Base-by-base conservation (phyloP, 257 asterid species). In the Ajuga chamaepitys region DNA sequence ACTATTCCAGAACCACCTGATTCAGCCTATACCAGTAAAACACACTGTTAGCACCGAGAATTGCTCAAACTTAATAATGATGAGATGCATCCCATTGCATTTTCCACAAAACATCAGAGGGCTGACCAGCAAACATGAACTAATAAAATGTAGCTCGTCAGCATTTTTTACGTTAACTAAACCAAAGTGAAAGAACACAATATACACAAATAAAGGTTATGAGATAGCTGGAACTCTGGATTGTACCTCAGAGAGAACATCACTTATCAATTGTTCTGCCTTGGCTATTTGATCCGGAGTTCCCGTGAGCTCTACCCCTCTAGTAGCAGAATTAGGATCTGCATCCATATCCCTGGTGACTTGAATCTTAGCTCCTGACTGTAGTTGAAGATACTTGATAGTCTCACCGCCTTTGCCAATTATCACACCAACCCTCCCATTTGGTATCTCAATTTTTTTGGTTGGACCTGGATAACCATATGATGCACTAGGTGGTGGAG, bases 351-450 rank as follows among this genome's bases (percentile, higher is more conserved):
- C 96, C 76, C 91, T 79, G 0, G 98, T 92, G 56, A 89, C 95
- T 82, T 93, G 97, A 80, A 93, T 89, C 77, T 88, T 91, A 17
- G 99, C 96, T 38, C 99, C 97, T 9, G 97, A 87, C 74, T 83
- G 90, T 50, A 67, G 69, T 64, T 93, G 96, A 62, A 89, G 95
- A 47, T 81, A 80, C 75, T 89, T 93, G 62, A 93, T 89, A 40
- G 97, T 93, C 68, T 93, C 99, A 0, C 97, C 99, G 26, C 88
- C 95, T 79, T 86, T 87, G 28, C 97, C 97, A 70, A 93, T 89
- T 55, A 89, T 87, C 14, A 89, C 92, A 2, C 99, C 97, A 70
- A 89, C 99, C 83, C 85, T 84, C 28, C 85, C 90, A 76, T 88
- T 88, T 22, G 96, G 96, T 68, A 90, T 78, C 74, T 90, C 95